Evolutionary conservation across 2,329 filamentous ascomycete species (phyloP), one percentile per base, ranked within the genome.

Genomic region (Beauveria medogensis): DNA sequence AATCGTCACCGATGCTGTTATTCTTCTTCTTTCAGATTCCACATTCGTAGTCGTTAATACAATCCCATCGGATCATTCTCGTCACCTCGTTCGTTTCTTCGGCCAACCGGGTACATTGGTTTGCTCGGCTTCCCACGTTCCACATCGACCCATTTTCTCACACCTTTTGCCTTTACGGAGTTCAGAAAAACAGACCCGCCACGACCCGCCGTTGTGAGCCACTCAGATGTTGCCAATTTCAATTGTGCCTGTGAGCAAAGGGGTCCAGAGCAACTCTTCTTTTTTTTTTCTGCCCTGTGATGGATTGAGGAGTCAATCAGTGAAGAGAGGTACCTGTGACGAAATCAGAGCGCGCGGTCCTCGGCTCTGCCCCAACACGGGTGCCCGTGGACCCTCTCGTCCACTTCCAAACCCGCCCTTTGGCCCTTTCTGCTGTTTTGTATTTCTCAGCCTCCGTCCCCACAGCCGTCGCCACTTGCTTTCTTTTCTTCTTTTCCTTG

Each of bases 401-500:
- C 16, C 6, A 5, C 3, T n/a, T 41, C n/a, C 30, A 47, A 37
- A 3, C 34, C 34, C 34, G 34, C 34, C 34, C 34, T 20, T 44
- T 28, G 34, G 61, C 28, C 55, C 46, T 57, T 48, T 48, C 43
- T 24, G 18, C 24, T 24, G 46, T 41, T 55, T 58, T 67, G 77
- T 72, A 80, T 79, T 77, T 61, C 57, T 53, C 46, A 61, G 53
- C 44, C 22, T 48, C 30, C 30, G 34, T 61, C 51, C 51, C 51
- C 59, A 55, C 59, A 55, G 28, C 44, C 40, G 44, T 55, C 41
- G 53, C 52, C 43, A 41, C 52, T 50, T 55, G 18, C 8, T 34
- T 28, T 59, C 37, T 46, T 41, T 52, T 47, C 40, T 30, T 56
- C 28, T 57, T 59, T 61, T 46, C 60, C 62, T 59, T 55, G 16